Percentiles rank a stretch among this genome's conserved stretches.
Evolutionary conservation across 768 basidiomycete species (phyloP).

Genomic region (Tubosaeta brunneosetosa): DNA sequence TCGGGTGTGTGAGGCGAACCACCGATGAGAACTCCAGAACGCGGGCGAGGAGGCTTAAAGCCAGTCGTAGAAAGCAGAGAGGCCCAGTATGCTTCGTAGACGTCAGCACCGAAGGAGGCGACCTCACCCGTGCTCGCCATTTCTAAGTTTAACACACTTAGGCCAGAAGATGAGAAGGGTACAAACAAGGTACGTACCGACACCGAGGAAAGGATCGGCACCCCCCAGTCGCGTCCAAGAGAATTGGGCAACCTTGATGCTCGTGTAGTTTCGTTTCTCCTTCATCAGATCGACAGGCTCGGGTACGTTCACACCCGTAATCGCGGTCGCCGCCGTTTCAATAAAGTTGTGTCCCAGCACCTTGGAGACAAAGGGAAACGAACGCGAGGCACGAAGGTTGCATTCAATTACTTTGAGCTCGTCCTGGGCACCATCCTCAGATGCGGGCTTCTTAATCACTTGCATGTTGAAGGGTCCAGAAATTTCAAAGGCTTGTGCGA

Average conservation of each 20-base stretch:
- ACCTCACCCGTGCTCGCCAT: conserved; percentile 99
- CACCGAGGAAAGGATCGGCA: conserved; percentile 95
- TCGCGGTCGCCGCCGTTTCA: conserved; percentile 86
- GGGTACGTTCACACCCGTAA: conserved; percentile 81
- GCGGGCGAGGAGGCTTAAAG: conserved; percentile 82
- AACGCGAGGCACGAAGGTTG: conserved; percentile 94
- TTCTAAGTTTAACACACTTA: conserved; percentile 41
- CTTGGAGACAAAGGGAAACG: conserved; percentile 99
- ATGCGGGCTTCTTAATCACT: conserved; percentile 78
- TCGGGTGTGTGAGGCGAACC: conserved; percentile 87
- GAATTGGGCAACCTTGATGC: conserved; percentile 98
- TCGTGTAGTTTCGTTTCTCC: conserved; percentile 81
- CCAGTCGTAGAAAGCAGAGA: conserved; percentile 93
- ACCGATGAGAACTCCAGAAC: conserved; percentile 87
- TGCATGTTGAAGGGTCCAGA: conserved; percentile 99
- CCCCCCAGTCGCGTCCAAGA: conserved; percentile 96
- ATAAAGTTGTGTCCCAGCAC: conserved; percentile 97
- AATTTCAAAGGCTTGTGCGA: conserved; percentile 91
- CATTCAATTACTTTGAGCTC: conserved; percentile 98
- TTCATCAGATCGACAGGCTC: conserved; percentile 91
- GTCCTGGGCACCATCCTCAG: conserved; percentile 47
- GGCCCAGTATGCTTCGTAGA: conserved; percentile 96
- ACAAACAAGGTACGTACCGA: conserved; percentile 53
- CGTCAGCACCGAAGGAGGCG: conserved; percentile 88
- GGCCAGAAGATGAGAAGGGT: conserved; percentile 3